Conservation (phyloP, 2,329 filamentous ascomycete species). For the Microascus cirrosus region DNA sequence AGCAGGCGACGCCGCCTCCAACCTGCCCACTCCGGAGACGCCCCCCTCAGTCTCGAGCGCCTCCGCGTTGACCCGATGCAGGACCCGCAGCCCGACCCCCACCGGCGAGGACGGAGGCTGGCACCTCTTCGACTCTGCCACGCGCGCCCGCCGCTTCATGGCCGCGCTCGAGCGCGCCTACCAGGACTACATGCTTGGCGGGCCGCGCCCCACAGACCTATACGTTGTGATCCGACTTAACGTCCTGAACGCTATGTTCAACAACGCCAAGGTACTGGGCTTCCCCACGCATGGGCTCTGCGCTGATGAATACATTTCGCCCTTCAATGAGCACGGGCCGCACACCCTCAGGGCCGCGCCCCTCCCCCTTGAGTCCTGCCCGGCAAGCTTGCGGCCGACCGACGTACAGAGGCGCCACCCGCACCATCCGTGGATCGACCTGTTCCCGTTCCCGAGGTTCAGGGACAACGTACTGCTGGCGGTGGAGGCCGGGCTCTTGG, state of each 20-base stretch:
- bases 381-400: constrained; percentile 14
- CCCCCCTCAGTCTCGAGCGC: background rate
- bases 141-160: background rate
- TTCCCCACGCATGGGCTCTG: constrained; percentile 7
- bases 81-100: background rate
- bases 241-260: constrained; percentile 7
- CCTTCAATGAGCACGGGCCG: background rate
- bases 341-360: background rate
- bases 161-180: background rate
- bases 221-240: constrained; percentile 8
- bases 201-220: constrained; percentile 4
- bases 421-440: constrained; percentile 24
- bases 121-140: background rate
- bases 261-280: constrained; percentile 6
- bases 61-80: background rate
- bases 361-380: background rate
- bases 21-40: background rate
- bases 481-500: constrained; percentile 4
- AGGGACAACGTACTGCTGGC: constrained; percentile 19
- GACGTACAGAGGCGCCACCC: constrained; percentile 14
- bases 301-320: constrained; percentile 6
- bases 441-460: constrained; percentile 20
- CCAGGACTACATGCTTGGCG: constrained; percentile 3
- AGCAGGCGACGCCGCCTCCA: background rate
- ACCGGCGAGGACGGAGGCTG: background rate